A percentile compares a stretch with the other conserved stretches of the same genome.
phyloP scores from a whole-genome alignment of 441 rosid species.

The Brassica hybrid region DNA sequence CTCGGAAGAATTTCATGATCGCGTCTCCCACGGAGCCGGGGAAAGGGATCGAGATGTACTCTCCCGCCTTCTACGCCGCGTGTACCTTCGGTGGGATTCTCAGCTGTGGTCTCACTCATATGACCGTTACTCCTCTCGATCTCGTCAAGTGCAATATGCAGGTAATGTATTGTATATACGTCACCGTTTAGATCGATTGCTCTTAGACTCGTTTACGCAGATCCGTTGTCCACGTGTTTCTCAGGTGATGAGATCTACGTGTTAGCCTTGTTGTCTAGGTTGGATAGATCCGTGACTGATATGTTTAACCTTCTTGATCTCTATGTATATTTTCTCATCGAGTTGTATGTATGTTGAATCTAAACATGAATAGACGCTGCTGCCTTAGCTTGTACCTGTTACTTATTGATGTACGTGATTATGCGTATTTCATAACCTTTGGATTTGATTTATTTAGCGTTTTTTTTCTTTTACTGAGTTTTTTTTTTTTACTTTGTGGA shows the following conservation, averaged over 20 bases:
- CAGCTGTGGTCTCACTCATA: constrained; percentile 98
- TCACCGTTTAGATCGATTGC: constrained; percentile 32
- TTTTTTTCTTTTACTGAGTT: not conserved
- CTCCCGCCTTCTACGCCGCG: constrained; percentile 92
- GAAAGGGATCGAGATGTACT: constrained; percentile 86
- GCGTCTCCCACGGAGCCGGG: constrained; percentile 78
- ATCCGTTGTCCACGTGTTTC: constrained; percentile 1
- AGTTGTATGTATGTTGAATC: not conserved
- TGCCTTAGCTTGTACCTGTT: not conserved
- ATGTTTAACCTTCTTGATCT: not conserved
- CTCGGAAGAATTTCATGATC: constrained; percentile 55
- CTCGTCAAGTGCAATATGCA: constrained; percentile 99
- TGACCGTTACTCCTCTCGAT: constrained; percentile 96
- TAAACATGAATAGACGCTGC: not conserved
- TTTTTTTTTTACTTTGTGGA: constrained; percentile 17
- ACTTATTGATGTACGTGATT: not conserved
- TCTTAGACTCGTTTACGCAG: not conserved
- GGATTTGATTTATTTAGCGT: not conserved
- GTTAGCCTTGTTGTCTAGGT: constrained; percentile 4
- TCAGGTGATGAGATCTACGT: constrained; percentile 33
- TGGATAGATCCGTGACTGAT: not conserved
- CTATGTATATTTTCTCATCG: not conserved
- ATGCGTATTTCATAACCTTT: not conserved
- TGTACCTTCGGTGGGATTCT: constrained; percentile 93
- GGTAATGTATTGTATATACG: constrained; percentile 43